Evolutionary conservation across 225 moss, liverwort and hornwort species (phyloP), one percentile per base, ranked within the genome.

Genomic region (Thuidium tamariscinum): DNA sequence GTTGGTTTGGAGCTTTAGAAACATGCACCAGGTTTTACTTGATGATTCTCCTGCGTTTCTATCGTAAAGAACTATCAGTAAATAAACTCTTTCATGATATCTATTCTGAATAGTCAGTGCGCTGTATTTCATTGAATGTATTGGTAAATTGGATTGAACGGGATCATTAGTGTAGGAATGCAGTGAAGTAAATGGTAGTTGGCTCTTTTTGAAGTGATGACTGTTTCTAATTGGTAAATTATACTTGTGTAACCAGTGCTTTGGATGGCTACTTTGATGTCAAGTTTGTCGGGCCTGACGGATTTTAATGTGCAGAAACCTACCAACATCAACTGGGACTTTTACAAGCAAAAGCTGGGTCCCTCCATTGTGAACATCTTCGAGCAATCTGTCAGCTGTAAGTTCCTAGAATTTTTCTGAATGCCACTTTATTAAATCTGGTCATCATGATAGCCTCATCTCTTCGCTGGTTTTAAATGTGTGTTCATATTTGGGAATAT

Each of bases 321-420:
- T 88, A 95, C 95, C 20, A 92, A 92, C 60, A 95, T 98, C 90
- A 94, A 96, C 87, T 98, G 95, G 95, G 93, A 89, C 80, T 96
- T 96, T 51, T 96, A 98, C 92, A 95, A 92, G 90, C 84, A 90
- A 89, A 98, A 94, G 91, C 87, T 98, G 83, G 90, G 92, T 59
- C 95, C 96, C 51, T 96, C 94, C 37, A 94, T 98, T 88, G 95
- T 96, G 87, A 95, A 95, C 93, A 95, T 95, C 63, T 98, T 98
- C 87, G 86, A 96, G 88, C 91, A 90, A 80, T 96, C 98, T 16
- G 93, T 92, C 65, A 93, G 89, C 51, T 87, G 96, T 97, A 88
- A 92, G 95, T 92, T 89, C 44, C 27, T 89, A 48, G 60, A 80
- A 60, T 82, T 51, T 62, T 46, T 72, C 67, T 81, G 52, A 77